phyloP scores from a whole-genome alignment of 176 grass and related monocot genomes.

The Sorghum bicolor region Sorghum_bicolor_NCBIv3 NC_012878.2:42341501-42342000 shows the following conservation, averaged over 20 bases:
- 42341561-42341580: conserved; percentile 79
- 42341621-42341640: conserved; percentile 97
- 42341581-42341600: conserved; percentile 89
- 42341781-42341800: conserved; percentile 88
- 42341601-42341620: conserved; percentile 95
- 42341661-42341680: conserved; percentile 69
- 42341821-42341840: background rate
- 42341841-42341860: conserved; percentile 18
- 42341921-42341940: conserved; percentile 95
- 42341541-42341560: conserved; percentile 90
- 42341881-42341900: conserved; percentile 34
- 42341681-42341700: conserved; percentile 46
- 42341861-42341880: conserved; percentile 6
- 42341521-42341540: conserved; percentile 88
- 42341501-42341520: conserved; percentile 81
- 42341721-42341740: background rate
- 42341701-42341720: conserved; percentile 10
- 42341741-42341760: conserved; percentile 43
- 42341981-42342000: conserved; percentile 96
- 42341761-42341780: conserved; percentile 92
- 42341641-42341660: conserved; percentile 77
- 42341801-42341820: conserved; percentile 58
- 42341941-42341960: conserved; percentile 98
- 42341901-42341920: conserved; percentile 68
- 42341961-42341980: conserved; percentile 72